Base-by-base conservation (phyloP, 768 basidiomycete genomes). In the Trametes coccinea region DNA sequence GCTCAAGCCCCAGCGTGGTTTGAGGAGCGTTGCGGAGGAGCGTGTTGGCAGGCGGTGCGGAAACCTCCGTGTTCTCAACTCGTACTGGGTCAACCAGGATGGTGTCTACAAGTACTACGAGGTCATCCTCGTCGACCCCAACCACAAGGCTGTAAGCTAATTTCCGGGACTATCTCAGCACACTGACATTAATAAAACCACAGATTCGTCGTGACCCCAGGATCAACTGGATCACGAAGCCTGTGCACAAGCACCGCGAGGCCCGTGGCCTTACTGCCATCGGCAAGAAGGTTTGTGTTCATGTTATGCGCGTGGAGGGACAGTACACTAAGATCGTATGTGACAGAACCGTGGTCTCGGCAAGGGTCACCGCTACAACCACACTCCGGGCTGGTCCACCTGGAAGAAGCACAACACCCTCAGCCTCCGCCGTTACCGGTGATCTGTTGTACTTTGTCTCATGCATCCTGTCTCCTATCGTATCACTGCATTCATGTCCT, bases 381-480 rank as follows among this genome's bases (percentile, higher is more conserved):
- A 98, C 75, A 86, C 89, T 46, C 93, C 94, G 48, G 86, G 88
- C 69, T 86, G 88, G 65, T 89, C 93, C 9, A 93, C 91, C 78
- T 98, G 95, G 95, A 94, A 92, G 79, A 94, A 84, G 76, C 92
- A 98, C 94, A 99, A 98, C 86, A 97, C 95, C 14, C 90, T 93
- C 84, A 89, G 87, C 76, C 84, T 93, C 65, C 91, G 89, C 73
- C 88, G 91, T 66, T 93, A 93, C 84, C 88, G 91, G 77, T 93
- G 71, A 84, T 62, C 55, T 68, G 40, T 61, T 62, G 50, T 69
- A 61, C 67, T 58, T 22, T 70, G 58, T 59, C 53, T 65, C 66
- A 72, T 78, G 73, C 70, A 66, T 60, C 65, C 53, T 71, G 67
- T 72, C 60, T 41, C 54, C 57, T 67, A 52, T 40, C 57, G 53